A percentile compares a stretch with the other conserved stretches of the same genome.
phyloP scores from a whole-genome alignment of 129 eudicot genomes.

The Pittosporum tobira region DNA sequence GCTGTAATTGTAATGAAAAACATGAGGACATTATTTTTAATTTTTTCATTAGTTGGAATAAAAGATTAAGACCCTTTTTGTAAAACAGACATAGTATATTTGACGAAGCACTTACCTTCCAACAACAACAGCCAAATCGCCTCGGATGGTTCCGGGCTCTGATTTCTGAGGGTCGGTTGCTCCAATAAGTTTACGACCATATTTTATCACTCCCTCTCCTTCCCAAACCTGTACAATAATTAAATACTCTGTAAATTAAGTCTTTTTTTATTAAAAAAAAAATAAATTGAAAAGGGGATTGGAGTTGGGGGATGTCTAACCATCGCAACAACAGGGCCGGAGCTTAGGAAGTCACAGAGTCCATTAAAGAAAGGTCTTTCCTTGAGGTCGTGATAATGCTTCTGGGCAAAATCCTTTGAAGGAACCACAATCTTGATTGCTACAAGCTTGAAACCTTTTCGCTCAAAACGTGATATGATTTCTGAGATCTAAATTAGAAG shows the following conservation, averaged over 20 bases:
- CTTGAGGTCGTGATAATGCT: constrained; percentile 91
- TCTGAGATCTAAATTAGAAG: constrained; percentile 65
- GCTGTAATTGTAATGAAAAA: too few relatives aligned
- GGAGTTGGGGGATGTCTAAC: constrained; percentile 25
- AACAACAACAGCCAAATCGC: constrained; percentile 92
- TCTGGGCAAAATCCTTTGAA: constrained; percentile 79
- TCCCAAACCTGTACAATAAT: constrained; percentile 75
- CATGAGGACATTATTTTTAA: too few relatives aligned
- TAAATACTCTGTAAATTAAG: too few relatives aligned
- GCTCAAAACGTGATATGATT: constrained; percentile 86
- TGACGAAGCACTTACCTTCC: constrained; percentile 56
- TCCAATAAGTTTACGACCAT: constrained; percentile 93
- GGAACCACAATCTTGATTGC: constrained; percentile 80
- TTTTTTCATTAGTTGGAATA: too few relatives aligned
- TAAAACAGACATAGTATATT: background rate
- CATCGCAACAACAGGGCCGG: constrained; percentile 99
- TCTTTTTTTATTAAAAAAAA: too few relatives aligned
- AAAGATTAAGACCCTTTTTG: too few relatives aligned
- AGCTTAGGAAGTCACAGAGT: constrained; percentile 93
- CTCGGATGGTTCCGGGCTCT: constrained; percentile 98
- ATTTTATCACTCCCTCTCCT: constrained; percentile 97
- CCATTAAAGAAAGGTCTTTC: constrained; percentile 91
- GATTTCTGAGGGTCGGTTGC: constrained; percentile 99
- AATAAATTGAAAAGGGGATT: background rate
- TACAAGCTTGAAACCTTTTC: constrained; percentile 97